phyloP scores from a whole-genome alignment of 169 alveolate genomes.

The Fabrea salina region DNA sequence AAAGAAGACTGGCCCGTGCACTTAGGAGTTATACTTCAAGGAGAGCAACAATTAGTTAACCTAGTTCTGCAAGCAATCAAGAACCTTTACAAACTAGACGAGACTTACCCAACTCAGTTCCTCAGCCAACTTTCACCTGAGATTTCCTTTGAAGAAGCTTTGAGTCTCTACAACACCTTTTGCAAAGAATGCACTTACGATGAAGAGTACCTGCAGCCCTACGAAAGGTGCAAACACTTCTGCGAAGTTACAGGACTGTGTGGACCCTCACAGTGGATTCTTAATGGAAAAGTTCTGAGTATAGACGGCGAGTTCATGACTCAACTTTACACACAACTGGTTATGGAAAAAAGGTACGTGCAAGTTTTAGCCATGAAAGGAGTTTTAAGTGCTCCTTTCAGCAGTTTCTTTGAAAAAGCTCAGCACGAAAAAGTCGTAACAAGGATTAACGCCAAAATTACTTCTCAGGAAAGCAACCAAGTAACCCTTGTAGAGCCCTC shows the following conservation, averaged over 20 bases:
- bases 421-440: neutral
- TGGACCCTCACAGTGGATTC: neutral
- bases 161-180: neutral
- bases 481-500: neutral
- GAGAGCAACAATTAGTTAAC: neutral
- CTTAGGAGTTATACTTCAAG: constrained; percentile 18
- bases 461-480: neutral
- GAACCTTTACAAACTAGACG: neutral
- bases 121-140: neutral
- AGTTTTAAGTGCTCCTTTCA: neutral
- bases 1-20: constrained; percentile 2
- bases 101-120: neutral
- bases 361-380: neutral
- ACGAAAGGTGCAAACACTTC: neutral
- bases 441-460: constrained; percentile 4
- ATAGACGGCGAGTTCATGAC: neutral
- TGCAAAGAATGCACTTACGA: constrained; percentile 4
- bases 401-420: constrained; percentile 24
- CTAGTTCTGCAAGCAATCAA: neutral
- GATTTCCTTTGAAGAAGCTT: neutral
- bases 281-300: constrained; percentile 14
- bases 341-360: neutral
- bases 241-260: constrained; percentile 19
- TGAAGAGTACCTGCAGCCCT: neutral
- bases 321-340: neutral